Evolutionary conservation across 805 yeast species (phyloP), one percentile per base, ranked within the genome.

Genomic region (Candida maesae): DNA sequence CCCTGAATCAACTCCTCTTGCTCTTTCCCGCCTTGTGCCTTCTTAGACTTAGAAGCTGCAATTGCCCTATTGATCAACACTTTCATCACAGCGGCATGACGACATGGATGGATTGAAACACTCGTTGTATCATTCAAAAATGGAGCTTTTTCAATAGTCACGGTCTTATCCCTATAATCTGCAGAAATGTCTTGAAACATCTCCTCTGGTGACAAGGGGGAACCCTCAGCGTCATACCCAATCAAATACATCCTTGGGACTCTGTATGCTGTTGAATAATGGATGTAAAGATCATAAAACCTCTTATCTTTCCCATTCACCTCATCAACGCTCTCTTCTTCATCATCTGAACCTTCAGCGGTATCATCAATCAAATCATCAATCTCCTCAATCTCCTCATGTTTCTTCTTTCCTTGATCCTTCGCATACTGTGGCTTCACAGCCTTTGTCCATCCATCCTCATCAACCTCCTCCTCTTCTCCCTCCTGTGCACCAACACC

Each of bases 151-250:
- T 93, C 99, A 44, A 93, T 91, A 0, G 99, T 93, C 16, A 91
- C 99, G 1, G 99, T 93, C 64, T 93, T 93, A 55, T 91, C 88
- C 56, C 91, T 79, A 63, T 93, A 93, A 59, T 93, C 99, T 28
- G 83, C 76, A 2, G 90, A 77, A 34, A 93, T 88, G 62, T 93
- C 99, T 58, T 91, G 95, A 65, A 90, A 89, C 98, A 93, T 93
- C 55, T 84, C 82, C 25, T 79, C 72, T 2, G 98, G 96, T 24
- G 84, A 69, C 29, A 93, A 67, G 2, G 98, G 99, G 13, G 80
- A 73, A 0, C 99, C 98, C 46, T 84, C 78, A 10, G 80, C 71
- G 56, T 79, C 81, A 66, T 79, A 93, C 0, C 99, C 99, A 12
- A 87, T 88, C 31, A 93, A 66, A 57, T 89, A 93, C 75, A 95